Conservation (phyloP, 306 rosid genomes). For the Inga leiocalycina region DNA sequence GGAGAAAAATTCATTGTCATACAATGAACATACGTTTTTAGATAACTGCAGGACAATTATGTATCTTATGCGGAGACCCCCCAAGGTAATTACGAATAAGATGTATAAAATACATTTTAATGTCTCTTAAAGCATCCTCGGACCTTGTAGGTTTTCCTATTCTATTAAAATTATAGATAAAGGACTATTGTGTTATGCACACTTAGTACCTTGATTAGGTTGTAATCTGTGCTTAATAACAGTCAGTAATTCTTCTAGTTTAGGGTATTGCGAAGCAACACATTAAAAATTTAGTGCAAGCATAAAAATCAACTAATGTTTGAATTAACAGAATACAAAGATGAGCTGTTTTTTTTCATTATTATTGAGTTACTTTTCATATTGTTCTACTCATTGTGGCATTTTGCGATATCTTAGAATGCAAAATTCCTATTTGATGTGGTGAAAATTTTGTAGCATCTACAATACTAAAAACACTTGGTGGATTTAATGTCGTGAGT, state of each 20-base stretch:
- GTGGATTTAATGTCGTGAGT: conserved; percentile 18
- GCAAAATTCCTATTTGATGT: not conserved
- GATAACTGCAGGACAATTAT: conserved; percentile 93
- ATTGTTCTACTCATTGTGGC: conserved; percentile 1
- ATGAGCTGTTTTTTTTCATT: not conserved
- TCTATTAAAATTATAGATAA: conserved; percentile 14
- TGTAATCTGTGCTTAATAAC: not conserved
- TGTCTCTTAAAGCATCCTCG: not conserved
- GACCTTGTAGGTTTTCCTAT: not conserved
- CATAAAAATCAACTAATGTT: not conserved
- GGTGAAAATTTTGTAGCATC: conserved; percentile 4
- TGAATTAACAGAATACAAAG: not conserved
- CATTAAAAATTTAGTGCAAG: not conserved
- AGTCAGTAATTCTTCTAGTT: not conserved
- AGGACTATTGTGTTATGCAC: conserved; percentile 2
- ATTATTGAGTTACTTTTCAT: not conserved
- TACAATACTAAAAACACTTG: conserved; percentile 15
- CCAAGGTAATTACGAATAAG: conserved; percentile 68
- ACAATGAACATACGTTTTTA: conserved; percentile 93
- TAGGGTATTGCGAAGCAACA: not conserved
- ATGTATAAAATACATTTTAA: not conserved
- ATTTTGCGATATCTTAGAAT: not conserved
- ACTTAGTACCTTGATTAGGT: not conserved
- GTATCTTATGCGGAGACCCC: conserved; percentile 91
- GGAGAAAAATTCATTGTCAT: conserved; percentile 93